These are phyloP conservation scores for Coniochaeta sp. DNA, from an alignment of 2,329 filamentous ascomycete genomes.

Conservation along the genomic window DNA sequence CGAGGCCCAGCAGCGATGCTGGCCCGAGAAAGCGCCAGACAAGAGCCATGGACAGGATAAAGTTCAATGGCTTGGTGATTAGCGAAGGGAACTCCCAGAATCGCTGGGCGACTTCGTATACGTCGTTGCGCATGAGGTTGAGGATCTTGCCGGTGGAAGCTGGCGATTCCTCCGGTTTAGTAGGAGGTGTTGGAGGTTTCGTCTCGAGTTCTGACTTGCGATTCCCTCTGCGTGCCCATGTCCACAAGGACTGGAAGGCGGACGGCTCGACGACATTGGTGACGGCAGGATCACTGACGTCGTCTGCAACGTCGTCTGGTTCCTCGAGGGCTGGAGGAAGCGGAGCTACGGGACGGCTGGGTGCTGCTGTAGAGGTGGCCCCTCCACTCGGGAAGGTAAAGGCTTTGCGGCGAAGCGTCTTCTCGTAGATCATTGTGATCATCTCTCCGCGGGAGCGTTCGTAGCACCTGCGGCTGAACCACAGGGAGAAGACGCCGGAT, in stretches of 20 bases:
- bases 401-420: constrained; percentile 61
- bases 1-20: constrained; percentile 67
- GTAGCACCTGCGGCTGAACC: constrained; percentile 79
- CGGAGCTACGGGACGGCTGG: not conserved
- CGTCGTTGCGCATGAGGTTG: constrained; percentile 76
- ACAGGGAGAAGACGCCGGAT: constrained; percentile 61
- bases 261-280: not conserved
- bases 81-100: constrained; percentile 85
- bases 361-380: constrained; percentile 10
- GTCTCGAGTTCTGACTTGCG: constrained; percentile 29
- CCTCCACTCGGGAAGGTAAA: constrained; percentile 31
- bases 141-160: constrained; percentile 88
- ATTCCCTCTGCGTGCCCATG: constrained; percentile 9
- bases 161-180: constrained; percentile 24
- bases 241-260: constrained; percentile 7
- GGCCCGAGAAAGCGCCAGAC: constrained; percentile 76
- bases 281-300: constrained; percentile 5
- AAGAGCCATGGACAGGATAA: constrained; percentile 66
- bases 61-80: constrained; percentile 67
- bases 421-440: constrained; percentile 79
- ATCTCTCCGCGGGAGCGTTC: constrained; percentile 79
- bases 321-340: not conserved
- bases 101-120: constrained; percentile 73
- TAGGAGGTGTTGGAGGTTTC: not conserved
- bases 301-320: constrained; percentile 10